Percentiles rank a stretch among this genome's conserved stretches.
Evolutionary conservation across 805 yeast species (phyloP).

Genomic region (Teunomyces barrocoloradensis): DNA sequence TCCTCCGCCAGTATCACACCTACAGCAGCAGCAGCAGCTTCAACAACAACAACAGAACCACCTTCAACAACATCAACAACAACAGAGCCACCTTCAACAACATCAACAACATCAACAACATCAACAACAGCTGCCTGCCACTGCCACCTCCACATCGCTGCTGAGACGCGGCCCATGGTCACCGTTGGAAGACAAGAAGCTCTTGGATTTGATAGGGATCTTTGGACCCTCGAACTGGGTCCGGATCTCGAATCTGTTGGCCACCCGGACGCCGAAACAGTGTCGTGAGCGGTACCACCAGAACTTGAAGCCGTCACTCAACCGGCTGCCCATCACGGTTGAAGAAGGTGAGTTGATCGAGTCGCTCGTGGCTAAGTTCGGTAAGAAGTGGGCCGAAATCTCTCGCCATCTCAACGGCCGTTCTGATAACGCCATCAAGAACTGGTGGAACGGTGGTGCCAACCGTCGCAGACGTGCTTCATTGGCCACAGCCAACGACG

Average conservation of each 20-base stretch:
- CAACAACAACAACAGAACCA: not conserved
- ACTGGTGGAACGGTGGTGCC: slow-evolving; percentile 97
- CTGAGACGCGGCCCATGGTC: slow-evolving; percentile 83
- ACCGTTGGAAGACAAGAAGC: slow-evolving; percentile 73
- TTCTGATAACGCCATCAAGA: slow-evolving; percentile 86
- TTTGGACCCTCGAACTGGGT: slow-evolving; percentile 91
- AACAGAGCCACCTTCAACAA: slow-evolving; percentile 1
- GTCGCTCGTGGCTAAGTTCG: slow-evolving; percentile 71
- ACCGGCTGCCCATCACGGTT: slow-evolving; percentile 75
- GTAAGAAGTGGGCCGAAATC: slow-evolving; percentile 92
- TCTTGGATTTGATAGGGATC: slow-evolving; percentile 63
- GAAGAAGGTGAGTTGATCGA: slow-evolving; percentile 85
- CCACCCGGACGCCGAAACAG: slow-evolving; percentile 84
- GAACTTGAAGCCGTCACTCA: slow-evolving; percentile 80
- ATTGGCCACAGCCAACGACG: slow-evolving; percentile 13
- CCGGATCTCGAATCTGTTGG: slow-evolving; percentile 67
- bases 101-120: slow-evolving; percentile 4
- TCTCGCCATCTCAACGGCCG: slow-evolving; percentile 85
- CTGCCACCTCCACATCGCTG: not conserved
- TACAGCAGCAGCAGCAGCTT: not conserved
- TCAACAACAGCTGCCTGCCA: slow-evolving; percentile 3
- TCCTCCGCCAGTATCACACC: not conserved
- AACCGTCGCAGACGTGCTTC: slow-evolving; percentile 66
- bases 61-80: slow-evolving; percentile 2
- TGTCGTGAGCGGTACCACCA: slow-evolving; percentile 91